Percentiles rank a stretch among this genome's conserved stretches.
Evolutionary conservation across 768 basidiomycete genomes (phyloP).

Genomic region (Boletus reticuloceps): DNA sequence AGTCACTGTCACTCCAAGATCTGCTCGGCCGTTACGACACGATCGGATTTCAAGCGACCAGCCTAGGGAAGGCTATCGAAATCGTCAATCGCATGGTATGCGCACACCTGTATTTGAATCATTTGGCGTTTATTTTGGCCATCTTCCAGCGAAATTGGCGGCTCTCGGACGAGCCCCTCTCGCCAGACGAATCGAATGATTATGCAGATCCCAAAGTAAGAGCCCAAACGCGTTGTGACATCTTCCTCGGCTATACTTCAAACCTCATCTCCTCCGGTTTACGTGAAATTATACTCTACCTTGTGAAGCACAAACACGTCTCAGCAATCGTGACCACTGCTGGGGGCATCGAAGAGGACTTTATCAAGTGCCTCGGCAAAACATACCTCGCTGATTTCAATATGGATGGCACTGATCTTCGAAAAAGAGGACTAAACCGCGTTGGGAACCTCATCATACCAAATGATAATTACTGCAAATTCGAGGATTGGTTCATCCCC

Average conservation of each 20-base stretch:
- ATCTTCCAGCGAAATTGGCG: conserved; percentile 75
- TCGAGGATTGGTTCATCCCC: conserved; percentile 98
- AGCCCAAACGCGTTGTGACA: conserved; percentile 70
- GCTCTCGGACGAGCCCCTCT: conserved; percentile 78
- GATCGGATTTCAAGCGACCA: conserved; percentile 98
- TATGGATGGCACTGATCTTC: conserved; percentile 84
- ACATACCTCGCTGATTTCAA: conserved; percentile 95
- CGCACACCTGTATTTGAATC: not conserved
- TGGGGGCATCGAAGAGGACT: conserved; percentile 97
- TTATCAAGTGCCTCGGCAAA: conserved; percentile 97
- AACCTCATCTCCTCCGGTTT: conserved; percentile 98
- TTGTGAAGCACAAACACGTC: conserved; percentile 92
- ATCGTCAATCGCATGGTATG: conserved; percentile 92
- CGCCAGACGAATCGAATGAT: conserved; percentile 68
- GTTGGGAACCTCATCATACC: conserved; percentile 96
- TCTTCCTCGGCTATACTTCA: conserved; percentile 98
- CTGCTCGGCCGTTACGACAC: conserved; percentile 79
- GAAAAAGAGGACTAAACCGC: conserved; percentile 91
- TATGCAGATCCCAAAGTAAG: conserved; percentile 57
- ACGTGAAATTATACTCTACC: conserved; percentile 86
- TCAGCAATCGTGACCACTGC: conserved; percentile 93
- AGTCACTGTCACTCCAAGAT: conserved; percentile 58
- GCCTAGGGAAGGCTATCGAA: conserved; percentile 81
- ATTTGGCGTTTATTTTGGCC: not conserved
- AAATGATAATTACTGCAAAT: conserved; percentile 98